phyloP scores from a whole-genome alignment of 2,329 filamentous ascomycete species.

The Colletotrichum falcatum region DNA sequence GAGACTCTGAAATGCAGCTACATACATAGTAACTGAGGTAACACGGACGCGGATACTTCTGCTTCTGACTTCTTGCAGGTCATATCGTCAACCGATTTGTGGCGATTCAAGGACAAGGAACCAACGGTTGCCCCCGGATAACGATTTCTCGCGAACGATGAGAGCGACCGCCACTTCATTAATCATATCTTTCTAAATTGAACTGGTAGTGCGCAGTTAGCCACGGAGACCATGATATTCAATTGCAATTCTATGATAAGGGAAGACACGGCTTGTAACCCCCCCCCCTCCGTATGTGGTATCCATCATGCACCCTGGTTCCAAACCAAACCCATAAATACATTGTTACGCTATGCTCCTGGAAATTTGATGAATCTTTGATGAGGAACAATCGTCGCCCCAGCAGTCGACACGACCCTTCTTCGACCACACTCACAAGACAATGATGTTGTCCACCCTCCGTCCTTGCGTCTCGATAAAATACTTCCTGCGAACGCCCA shows the following conservation, averaged over 20 bases:
- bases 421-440: constrained; percentile 52
- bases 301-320: constrained; percentile 38
- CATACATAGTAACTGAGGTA: no score
- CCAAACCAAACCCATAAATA: constrained; percentile 35
- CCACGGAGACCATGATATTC: neutral
- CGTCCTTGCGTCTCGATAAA: constrained; percentile 84
- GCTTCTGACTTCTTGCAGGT: no score
- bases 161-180: neutral
- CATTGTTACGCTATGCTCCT: constrained; percentile 34
- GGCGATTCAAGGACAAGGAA: neutral
- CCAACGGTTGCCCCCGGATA: no score
- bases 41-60: no score
- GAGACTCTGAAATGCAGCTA: no score
- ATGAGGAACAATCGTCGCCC: neutral
- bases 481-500: constrained; percentile 84
- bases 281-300: constrained; percentile 34
- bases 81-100: neutral
- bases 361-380: constrained; percentile 10
- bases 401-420: neutral
- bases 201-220: neutral
- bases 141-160: neutral
- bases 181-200: neutral
- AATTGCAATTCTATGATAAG: constrained; percentile 9
- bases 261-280: neutral
- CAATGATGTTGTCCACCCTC: constrained; percentile 81